These are phyloP conservation scores for Penicillium digitatum DNA, from an alignment of 2,329 filamentous ascomycete genomes.

Conservation along the genomic window DNA sequence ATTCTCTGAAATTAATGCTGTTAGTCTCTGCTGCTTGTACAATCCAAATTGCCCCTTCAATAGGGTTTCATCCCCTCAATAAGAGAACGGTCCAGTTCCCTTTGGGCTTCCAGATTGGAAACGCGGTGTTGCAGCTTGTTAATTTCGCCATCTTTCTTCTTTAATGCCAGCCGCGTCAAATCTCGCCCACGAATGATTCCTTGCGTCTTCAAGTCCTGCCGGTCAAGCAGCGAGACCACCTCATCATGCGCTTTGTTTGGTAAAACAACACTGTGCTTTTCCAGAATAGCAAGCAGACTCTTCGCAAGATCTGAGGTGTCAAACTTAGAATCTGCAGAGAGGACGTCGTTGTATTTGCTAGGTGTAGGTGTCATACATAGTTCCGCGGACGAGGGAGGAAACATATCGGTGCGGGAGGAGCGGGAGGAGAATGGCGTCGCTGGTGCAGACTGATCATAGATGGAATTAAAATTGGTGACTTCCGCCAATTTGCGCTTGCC, in stretches of 20 bases:
- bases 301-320: conserved; percentile 22
- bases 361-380: conserved; percentile 34
- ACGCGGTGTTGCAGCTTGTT: conserved; percentile 64
- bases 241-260: conserved; percentile 34
- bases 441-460: neutral
- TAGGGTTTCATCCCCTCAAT: conserved; percentile 26
- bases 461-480: conserved; percentile 11
- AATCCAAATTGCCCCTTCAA: neutral
- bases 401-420: conserved; percentile 1
- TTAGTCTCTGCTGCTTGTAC: too few species aligned
- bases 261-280: conserved; percentile 33
- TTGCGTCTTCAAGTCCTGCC: conserved; percentile 55
- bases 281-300: conserved; percentile 33
- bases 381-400: conserved; percentile 27
- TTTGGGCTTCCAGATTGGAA: conserved; percentile 53
- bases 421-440: conserved; percentile 15
- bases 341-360: conserved; percentile 28
- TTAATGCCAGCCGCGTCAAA: conserved; percentile 58
- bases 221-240: conserved; percentile 47
- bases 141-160: conserved; percentile 62
- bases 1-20: neutral
- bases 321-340: conserved; percentile 18
- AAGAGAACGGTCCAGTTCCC: conserved; percentile 50
- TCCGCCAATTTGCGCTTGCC: conserved; percentile 37
- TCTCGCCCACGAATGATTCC: conserved; percentile 65